These are phyloP conservation scores for Picea sitchensis DNA, from an alignment of 75 land plant species.

Conservation along the genomic window DNA sequence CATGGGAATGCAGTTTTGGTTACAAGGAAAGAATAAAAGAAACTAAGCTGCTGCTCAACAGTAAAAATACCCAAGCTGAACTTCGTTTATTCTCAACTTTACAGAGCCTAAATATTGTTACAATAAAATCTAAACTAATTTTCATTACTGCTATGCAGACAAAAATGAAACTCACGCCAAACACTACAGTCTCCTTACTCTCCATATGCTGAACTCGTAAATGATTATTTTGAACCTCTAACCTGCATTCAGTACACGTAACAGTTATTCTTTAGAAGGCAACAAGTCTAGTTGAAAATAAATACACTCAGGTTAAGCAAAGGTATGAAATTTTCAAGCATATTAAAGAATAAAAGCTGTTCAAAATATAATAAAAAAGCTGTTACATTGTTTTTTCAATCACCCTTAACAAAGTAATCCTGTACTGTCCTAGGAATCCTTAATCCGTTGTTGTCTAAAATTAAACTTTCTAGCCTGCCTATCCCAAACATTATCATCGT, in stretches of 20 bases:
- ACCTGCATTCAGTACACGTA: background rate
- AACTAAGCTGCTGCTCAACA: conserved; percentile 2
- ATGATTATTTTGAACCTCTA: conserved; percentile 6
- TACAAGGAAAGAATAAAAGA: conserved; percentile 1
- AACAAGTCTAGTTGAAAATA: background rate
- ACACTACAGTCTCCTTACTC: conserved; percentile 4
- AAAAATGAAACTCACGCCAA: background rate
- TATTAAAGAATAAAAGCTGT: too few species aligned
- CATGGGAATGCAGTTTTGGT: background rate
- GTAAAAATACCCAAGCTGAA: background rate
- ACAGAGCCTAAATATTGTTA: background rate
- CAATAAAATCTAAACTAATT: background rate
- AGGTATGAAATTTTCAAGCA: too few species aligned
- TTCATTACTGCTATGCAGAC: background rate
- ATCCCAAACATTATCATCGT: too few species aligned
- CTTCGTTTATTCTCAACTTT: conserved; percentile 5
- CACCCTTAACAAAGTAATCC: too few species aligned
- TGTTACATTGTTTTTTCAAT: too few species aligned
- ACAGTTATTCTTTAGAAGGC: background rate
- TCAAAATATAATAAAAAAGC: too few species aligned
- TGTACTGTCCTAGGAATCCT: too few species aligned
- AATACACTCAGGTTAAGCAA: background rate
- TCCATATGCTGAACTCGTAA: background rate
- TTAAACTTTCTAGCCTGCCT: too few species aligned
- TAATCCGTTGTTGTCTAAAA: too few species aligned